A percentile compares a stretch with the other conserved stretches of the same genome.
Conservation (phyloP, 176 grass and related monocot genomes). For the Puya raimondii region DNA sequence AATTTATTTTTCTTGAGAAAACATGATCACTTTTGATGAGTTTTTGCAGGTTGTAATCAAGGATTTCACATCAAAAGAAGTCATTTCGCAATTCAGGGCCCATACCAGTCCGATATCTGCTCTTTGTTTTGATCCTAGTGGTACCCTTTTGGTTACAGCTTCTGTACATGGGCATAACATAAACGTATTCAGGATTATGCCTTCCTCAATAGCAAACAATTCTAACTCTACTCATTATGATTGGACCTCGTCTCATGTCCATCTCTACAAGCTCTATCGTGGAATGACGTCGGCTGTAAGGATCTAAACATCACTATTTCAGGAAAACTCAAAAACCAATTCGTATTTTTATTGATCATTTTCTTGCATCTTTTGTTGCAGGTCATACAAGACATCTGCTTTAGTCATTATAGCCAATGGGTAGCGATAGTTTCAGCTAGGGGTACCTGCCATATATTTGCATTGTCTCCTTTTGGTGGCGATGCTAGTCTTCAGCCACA, state of each 20-base stretch:
- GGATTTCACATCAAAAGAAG: slow-evolving; percentile 75
- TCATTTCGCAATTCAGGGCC: slow-evolving; percentile 92
- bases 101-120: slow-evolving; percentile 97
- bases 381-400: slow-evolving; percentile 97
- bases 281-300: slow-evolving; percentile 94
- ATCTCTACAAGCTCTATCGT: slow-evolving; percentile 97
- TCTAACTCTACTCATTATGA: slow-evolving; percentile 53
- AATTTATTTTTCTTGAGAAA: not conserved
- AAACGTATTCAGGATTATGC: slow-evolving; percentile 96
- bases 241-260: slow-evolving; percentile 84
- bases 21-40: slow-evolving; percentile 13
- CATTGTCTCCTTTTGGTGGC: slow-evolving; percentile 87
- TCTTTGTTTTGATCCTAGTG: slow-evolving; percentile 94
- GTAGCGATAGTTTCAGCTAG: slow-evolving; percentile 85
- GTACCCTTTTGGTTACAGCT: slow-evolving; percentile 87
- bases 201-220: slow-evolving; percentile 59
- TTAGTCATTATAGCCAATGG: slow-evolving; percentile 97
- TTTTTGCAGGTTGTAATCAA: slow-evolving; percentile 89
- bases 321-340: not conserved
- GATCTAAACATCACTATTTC: not conserved
- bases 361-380: slow-evolving; percentile 33
- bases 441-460: slow-evolving; percentile 84
- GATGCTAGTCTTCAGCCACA: slow-evolving; percentile 72
- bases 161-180: slow-evolving; percentile 98
- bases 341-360: slow-evolving; percentile 13